Evolutionary conservation across 1,284 basidiomycete genomes (phyloP).

Genomic region (Trichosporon ovoides): DNA sequence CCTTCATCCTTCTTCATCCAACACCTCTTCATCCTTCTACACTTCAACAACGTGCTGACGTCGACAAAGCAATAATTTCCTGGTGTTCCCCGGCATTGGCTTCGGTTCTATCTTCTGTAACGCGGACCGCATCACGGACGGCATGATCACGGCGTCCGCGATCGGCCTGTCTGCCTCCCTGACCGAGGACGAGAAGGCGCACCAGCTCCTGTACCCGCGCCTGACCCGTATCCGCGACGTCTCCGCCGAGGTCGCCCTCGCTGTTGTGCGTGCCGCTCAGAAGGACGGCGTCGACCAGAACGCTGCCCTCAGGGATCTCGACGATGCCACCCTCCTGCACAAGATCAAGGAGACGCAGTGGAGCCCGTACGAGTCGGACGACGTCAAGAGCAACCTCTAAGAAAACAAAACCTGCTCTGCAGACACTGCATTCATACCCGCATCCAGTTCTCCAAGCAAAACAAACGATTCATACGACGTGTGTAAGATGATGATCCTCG

Average conservation of each 20-base stretch:
- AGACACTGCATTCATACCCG: background rate
- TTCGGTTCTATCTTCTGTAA: conserved; percentile 67
- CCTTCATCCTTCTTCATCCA: conserved; percentile 1
- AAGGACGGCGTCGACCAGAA: conserved; percentile 53
- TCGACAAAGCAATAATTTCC: conserved; percentile 45
- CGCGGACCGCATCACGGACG: conserved; percentile 40
- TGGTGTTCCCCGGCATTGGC: conserved; percentile 60
- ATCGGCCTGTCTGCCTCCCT: conserved; percentile 72
- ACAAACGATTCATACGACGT: background rate
- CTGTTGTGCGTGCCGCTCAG: conserved; percentile 73
- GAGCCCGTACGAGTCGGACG: conserved; percentile 21
- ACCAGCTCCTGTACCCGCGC: conserved; percentile 67
- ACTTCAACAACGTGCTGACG: conserved; percentile 47
- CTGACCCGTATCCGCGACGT: conserved; percentile 78
- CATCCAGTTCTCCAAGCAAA: background rate
- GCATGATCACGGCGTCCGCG: conserved; percentile 52
- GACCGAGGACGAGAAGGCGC: conserved; percentile 62
- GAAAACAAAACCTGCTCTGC: too few species aligned
- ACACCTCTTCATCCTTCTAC: background rate
- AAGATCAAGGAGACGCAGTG: conserved; percentile 35
- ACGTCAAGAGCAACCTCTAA: conserved; percentile 10
- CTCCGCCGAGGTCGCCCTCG: conserved; percentile 64
- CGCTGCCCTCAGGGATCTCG: conserved; percentile 26
- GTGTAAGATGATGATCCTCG: background rate
- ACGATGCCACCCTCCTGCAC: conserved; percentile 27